These are phyloP conservation scores for Homolaphlyctis polyrhiza DNA, from an alignment of 371 early-diverging fungal genomes.

Conservation along the genomic window DNA sequence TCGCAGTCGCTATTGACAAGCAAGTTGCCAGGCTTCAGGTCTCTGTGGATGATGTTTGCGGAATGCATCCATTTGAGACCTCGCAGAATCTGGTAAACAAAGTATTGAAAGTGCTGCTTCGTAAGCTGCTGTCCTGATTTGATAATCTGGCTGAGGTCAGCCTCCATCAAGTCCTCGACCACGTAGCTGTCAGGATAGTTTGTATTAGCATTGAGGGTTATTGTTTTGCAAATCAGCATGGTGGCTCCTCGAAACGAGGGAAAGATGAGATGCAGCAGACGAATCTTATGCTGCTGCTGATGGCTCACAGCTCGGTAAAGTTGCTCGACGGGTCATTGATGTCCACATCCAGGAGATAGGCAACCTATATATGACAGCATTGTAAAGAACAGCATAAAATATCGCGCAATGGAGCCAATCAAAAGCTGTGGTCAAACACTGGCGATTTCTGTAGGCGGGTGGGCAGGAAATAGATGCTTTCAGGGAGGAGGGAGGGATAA, in stretches of 20 bases:
- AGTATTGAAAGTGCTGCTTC: conserved; percentile 50
- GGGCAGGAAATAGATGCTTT: not conserved
- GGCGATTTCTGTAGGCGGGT: no score
- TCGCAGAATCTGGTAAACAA: conserved; percentile 56
- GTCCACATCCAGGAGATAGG: conserved; percentile 14
- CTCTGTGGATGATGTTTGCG: conserved; percentile 59
- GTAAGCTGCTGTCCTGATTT: conserved; percentile 38
- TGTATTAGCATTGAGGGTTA: no score
- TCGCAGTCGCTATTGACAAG: conserved; percentile 51
- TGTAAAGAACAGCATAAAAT: not conserved
- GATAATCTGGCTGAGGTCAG: conserved; percentile 49
- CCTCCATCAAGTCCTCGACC: conserved; percentile 51
- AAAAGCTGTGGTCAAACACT: no score
- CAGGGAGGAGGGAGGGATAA: not conserved
- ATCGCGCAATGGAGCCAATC: no score
- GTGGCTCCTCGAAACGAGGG: not conserved
- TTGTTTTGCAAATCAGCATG: no score
- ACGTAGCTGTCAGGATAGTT: not conserved
- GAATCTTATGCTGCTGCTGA: no score
- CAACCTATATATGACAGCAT: conserved; percentile 9
- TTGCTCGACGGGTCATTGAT: conserved; percentile 11
- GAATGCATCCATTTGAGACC: conserved; percentile 63
- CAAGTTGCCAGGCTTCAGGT: conserved; percentile 64
- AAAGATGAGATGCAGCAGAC: no score
- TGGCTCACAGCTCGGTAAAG: conserved; percentile 18